A percentile compares a stretch with the other conserved stretches of the same genome.
Evolutionary conservation across 2,329 filamentous ascomycete genomes (phyloP).

Genomic region (Ascochyta rabiei): DNA sequence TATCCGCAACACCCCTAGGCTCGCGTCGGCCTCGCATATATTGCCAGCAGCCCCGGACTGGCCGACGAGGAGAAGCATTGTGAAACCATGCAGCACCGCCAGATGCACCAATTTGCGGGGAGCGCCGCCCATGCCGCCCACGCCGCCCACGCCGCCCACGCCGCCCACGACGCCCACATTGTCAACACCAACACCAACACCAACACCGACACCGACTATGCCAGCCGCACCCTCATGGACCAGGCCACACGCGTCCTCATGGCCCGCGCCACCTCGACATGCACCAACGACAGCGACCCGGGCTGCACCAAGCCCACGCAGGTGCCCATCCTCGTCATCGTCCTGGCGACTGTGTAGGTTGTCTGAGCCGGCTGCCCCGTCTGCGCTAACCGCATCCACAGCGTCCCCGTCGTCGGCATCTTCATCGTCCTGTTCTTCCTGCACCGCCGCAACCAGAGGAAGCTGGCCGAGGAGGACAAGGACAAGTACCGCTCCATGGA

Average conservation of each 20-base stretch:
- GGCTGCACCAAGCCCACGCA: conserved; percentile 46
- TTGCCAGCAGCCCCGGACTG: conserved; percentile 19
- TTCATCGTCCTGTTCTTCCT: conserved; percentile 73
- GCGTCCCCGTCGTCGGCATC: conserved; percentile 75
- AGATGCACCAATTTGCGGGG: conserved; percentile 39
- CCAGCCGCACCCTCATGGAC: conserved; percentile 33
- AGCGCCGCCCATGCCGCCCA: conserved; percentile 23
- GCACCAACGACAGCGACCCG: conserved; percentile 41
- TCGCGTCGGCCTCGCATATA: conserved; percentile 27
- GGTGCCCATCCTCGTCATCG: conserved; percentile 42
- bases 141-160: too few relatives aligned
- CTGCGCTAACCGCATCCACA: conserved; percentile 50
- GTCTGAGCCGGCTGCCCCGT: background rate
- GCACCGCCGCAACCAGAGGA: conserved; percentile 77
- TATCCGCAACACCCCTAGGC: conserved; percentile 7
- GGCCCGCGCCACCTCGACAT: conserved; percentile 30
- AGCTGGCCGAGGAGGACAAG: conserved; percentile 77
- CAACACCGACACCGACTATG: conserved; percentile 25
- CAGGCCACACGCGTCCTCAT: conserved; percentile 35
- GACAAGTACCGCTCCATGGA: conserved; percentile 92
- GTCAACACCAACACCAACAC: too few relatives aligned
- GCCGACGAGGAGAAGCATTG: conserved; percentile 23
- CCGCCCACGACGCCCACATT: too few relatives aligned
- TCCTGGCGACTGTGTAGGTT: conserved; percentile 43
- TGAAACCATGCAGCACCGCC: conserved; percentile 38